Conservation (phyloP, 805 yeast species). For the Nakazawaea sp. region DNA sequence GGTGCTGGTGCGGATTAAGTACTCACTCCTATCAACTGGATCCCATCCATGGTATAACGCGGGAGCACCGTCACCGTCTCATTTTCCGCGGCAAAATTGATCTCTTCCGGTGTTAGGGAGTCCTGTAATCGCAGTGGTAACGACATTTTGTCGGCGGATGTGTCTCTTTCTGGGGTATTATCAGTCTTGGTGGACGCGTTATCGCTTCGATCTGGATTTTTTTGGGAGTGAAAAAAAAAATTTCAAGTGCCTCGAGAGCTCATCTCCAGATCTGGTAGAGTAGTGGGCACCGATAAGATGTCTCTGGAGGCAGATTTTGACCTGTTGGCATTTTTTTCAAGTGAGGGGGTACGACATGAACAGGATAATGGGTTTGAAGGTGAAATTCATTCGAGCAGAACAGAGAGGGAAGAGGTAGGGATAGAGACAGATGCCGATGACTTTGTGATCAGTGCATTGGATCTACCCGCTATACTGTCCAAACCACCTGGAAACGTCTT, state of each 20-base stretch:
- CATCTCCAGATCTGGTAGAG: no score
- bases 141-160: no score
- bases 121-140: constrained; percentile 47
- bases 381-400: no score
- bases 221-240: no score
- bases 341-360: neutral
- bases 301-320: constrained; percentile 9
- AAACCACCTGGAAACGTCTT: constrained; percentile 43
- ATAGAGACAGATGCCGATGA: constrained; percentile 14
- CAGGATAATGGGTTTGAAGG: no score
- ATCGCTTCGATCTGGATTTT: no score
- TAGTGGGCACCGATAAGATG: no score
- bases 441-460: constrained; percentile 43
- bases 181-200: no score
- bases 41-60: constrained; percentile 59
- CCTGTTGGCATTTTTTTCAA: constrained; percentile 5
- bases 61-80: constrained; percentile 72
- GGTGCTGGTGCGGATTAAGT: neutral
- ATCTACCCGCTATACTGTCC: constrained; percentile 44
- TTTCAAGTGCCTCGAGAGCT: no score
- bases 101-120: constrained; percentile 68
- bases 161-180: no score
- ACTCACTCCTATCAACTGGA: constrained; percentile 58
- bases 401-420: no score
- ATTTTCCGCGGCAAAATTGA: constrained; percentile 81